Evolutionary conservation across 306 rosid species (phyloP).

Genomic region (Lathyrus sativus): DNA sequence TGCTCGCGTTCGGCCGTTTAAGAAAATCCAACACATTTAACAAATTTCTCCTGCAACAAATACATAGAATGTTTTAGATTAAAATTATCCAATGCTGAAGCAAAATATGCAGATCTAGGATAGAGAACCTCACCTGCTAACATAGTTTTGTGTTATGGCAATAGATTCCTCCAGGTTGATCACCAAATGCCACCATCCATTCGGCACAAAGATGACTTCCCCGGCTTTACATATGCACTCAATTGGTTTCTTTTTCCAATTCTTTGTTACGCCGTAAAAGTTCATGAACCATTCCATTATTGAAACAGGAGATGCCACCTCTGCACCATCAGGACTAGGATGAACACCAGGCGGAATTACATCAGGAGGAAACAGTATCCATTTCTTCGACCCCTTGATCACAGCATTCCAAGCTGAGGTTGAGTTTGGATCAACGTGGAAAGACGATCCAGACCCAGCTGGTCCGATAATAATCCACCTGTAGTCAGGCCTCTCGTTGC

Average conservation of each 20-base stretch:
- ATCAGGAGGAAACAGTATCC: conserved; percentile 92
- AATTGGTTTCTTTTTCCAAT: conserved; percentile 76
- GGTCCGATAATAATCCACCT: conserved; percentile 94
- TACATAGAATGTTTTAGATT: conserved; percentile 18
- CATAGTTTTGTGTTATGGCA: conserved; percentile 94
- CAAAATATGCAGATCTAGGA: conserved; percentile 28
- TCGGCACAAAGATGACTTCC: conserved; percentile 87
- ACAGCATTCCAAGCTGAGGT: conserved; percentile 99
- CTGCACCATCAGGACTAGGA: conserved; percentile 95
- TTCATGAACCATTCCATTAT: conserved; percentile 98
- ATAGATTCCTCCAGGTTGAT: conserved; percentile 90
- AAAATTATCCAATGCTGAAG: conserved; percentile 15
- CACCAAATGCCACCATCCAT: conserved; percentile 99
- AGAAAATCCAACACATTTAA: conserved; percentile 86
- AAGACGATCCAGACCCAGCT: conserved; percentile 87
- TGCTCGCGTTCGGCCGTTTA: conserved; percentile 76
- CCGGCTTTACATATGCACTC: conserved; percentile 94
- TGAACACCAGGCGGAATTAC: conserved; percentile 88
- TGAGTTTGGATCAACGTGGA: conserved; percentile 93
- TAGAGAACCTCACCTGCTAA: conserved; percentile 64
- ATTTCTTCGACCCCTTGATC: conserved; percentile 90
- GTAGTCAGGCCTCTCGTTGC: conserved; percentile 77
- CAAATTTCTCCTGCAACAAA: conserved; percentile 77
- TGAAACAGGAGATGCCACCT: conserved; percentile 93
- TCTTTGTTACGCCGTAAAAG: conserved; percentile 74